Evolutionary conservation across 441 rosid species (phyloP).

Genomic region (Populus hybrid): DNA sequence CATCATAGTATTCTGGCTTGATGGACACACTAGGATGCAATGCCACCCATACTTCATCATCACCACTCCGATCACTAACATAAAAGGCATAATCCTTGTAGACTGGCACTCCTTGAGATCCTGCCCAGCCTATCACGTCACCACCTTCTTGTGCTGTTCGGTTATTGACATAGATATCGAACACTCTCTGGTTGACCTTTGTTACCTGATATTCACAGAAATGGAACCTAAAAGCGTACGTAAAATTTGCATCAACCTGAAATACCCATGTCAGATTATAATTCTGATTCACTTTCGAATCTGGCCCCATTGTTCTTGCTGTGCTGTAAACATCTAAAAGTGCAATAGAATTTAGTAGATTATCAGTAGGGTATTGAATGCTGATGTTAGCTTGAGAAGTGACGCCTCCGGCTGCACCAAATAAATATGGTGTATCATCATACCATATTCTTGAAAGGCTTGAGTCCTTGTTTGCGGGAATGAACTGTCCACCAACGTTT

Average conservation of each 20-base stretch:
- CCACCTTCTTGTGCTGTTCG: conserved; percentile 51
- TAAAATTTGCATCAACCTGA: conserved; percentile 51
- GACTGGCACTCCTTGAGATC: conserved; percentile 36
- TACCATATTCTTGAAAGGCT: conserved; percentile 60
- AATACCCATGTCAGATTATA: conserved; percentile 69
- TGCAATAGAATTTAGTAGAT: conserved; percentile 36
- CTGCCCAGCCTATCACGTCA: conserved; percentile 61
- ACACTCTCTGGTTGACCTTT: conserved; percentile 52
- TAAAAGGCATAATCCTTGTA: conserved; percentile 52
- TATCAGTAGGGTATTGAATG: conserved; percentile 29
- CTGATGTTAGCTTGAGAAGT: conserved; percentile 20
- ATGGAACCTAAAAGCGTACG: conserved; percentile 59
- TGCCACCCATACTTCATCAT: conserved; percentile 40
- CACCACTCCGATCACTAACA: conserved; percentile 36
- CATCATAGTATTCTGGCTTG: conserved; percentile 48
- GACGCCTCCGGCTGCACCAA: conserved; percentile 45
- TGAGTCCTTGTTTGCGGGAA: conserved; percentile 48
- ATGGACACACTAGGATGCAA: conserved; percentile 33
- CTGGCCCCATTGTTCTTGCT: conserved; percentile 55
- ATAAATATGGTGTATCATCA: conserved; percentile 56
- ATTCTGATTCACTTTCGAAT: conserved; percentile 30
- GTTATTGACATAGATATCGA: conserved; percentile 55
- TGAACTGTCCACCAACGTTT: conserved; percentile 63
- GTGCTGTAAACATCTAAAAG: conserved; percentile 56
- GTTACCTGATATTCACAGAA: conserved; percentile 47